Percentiles rank a stretch among this genome's conserved stretches.
Conservation (phyloP, 1,284 basidiomycete genomes). For the Cutaneotrichosporon arboriforme region DNA sequence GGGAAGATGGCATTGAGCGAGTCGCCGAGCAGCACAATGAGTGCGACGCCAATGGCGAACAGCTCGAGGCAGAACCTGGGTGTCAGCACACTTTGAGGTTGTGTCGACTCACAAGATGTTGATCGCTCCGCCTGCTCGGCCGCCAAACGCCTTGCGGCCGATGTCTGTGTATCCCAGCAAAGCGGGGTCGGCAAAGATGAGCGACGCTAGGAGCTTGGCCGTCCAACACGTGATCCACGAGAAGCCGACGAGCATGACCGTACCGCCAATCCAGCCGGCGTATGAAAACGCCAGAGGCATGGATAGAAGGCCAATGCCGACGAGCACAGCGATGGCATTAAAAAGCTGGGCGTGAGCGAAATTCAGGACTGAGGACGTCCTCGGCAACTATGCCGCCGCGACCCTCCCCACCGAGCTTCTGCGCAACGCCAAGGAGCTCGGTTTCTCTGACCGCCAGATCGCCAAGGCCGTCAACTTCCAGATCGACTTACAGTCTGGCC, state of each 20-base stretch:
- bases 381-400: constrained; percentile 63
- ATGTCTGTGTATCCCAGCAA: constrained; percentile 83
- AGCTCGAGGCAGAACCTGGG: constrained; percentile 70
- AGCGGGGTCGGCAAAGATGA: constrained; percentile 65
- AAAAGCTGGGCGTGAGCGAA: constrained; percentile 62
- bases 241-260: constrained; percentile 67
- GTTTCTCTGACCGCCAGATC: constrained; percentile 91
- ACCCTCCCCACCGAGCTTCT: constrained; percentile 63
- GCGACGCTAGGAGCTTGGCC: constrained; percentile 72
- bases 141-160: constrained; percentile 78
- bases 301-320: constrained; percentile 84
- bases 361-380: constrained; percentile 68
- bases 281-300: constrained; percentile 83
- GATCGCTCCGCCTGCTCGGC: constrained; percentile 53
- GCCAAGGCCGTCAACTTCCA: constrained; percentile 49
- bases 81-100: background rate
- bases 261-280: constrained; percentile 77
- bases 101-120: constrained; percentile 34
- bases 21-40: constrained; percentile 81
- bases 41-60: constrained; percentile 64
- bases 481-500: constrained; percentile 65
- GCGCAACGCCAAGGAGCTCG: constrained; percentile 84
- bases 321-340: constrained; percentile 77
- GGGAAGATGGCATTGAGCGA: constrained; percentile 70
- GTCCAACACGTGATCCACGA: constrained; percentile 79